Conservation (phyloP, 768 basidiomycete species). For the Suillus luteus region DNA sequence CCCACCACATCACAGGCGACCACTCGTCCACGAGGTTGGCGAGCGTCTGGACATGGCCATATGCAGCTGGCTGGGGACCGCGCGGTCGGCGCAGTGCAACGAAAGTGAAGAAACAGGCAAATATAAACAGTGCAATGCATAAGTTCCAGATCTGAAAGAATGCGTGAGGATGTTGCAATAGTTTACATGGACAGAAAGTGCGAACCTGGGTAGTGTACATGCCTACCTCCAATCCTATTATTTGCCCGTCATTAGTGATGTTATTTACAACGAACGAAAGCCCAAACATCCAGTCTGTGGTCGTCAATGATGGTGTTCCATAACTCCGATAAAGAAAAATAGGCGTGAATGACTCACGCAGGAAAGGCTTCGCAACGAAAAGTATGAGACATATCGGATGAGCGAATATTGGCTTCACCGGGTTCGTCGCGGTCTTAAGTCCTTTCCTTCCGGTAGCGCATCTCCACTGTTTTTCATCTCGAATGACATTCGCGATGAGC, state of each 20-base stretch:
- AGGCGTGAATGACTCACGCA: constrained; percentile 23
- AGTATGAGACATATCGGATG: constrained; percentile 19
- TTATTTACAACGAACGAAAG: constrained; percentile 26
- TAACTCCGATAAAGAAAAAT: not conserved
- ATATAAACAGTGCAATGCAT: constrained; percentile 21
- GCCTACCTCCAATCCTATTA: constrained; percentile 21
- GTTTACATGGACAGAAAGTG: not conserved
- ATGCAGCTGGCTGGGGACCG: constrained; percentile 19
- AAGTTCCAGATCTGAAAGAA: constrained; percentile 29
- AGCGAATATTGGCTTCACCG: constrained; percentile 25
- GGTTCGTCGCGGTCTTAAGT: constrained; percentile 19
- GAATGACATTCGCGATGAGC: constrained; percentile 30
- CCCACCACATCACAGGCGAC: constrained; percentile 25
- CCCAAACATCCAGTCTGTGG: constrained; percentile 36
- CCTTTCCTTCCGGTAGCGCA: constrained; percentile 22
- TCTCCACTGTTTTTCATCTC: constrained; percentile 32
- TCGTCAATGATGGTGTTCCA: not conserved
- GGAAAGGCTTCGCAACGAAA: constrained; percentile 25
- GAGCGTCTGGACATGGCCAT: constrained; percentile 24
- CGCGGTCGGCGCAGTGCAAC: constrained; percentile 10
- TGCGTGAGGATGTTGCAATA: not conserved
- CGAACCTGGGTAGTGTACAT: constrained; percentile 33
- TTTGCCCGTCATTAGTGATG: constrained; percentile 13
- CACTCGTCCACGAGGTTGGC: constrained; percentile 23
- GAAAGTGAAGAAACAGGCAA: constrained; percentile 22